Evolutionary conservation across 345 rosid genomes (phyloP), one percentile per base, ranked within the genome.

Genomic region (Erysimum cheiranthoides): DNA sequence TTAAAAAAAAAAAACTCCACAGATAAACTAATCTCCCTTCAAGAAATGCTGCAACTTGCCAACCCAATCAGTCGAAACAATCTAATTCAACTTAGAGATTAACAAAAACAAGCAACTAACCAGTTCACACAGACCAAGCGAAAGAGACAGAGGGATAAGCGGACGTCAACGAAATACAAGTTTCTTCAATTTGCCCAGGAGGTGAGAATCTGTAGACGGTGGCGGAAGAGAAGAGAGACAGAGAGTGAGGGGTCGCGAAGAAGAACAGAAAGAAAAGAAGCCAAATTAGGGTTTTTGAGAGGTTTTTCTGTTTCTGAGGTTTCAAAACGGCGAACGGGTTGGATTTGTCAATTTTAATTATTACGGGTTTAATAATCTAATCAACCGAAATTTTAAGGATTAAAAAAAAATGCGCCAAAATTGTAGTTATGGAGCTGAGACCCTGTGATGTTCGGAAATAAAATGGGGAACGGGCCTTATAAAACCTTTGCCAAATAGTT

Each of bases 201-300:
- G 64, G 8, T 51, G 31, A 60, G 31, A 60, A 43, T 11, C 51
- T 0, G 65, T 18, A 34, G 31, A 10, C 65, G 7, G 17, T 25
- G 60, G 67, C 61, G 50, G 62, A 61, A 53, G 63, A 42, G 65
- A n/a, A 35, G 51, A 40, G 31, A 11, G 38, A 62, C 25, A 34
- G 31, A 31, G 66, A 65, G 30, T 21, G 30, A 60, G 18, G 13
- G 46, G 5, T 18, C 21, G 27, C 16, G 42, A 62, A 43, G 46
- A 32, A 10, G 72, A n/a, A 8, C 11, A 31, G 60, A 36, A 62
- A 7, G 27, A 53, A 27, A 52, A 21, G 14, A 47, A 10, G 12
- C 2, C 5, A 56, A 61, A 63, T 36, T 71, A 77, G 80, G 80
- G 80, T 71, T 77, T 77, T 77, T 57, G 61, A 28, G 80, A 70